A percentile compares a stretch with the other conserved stretches of the same genome.
These are phyloP conservation scores for Venturia nashicola DNA, from an alignment of 2,329 filamentous ascomycete species.

Conservation along the genomic window DNA sequence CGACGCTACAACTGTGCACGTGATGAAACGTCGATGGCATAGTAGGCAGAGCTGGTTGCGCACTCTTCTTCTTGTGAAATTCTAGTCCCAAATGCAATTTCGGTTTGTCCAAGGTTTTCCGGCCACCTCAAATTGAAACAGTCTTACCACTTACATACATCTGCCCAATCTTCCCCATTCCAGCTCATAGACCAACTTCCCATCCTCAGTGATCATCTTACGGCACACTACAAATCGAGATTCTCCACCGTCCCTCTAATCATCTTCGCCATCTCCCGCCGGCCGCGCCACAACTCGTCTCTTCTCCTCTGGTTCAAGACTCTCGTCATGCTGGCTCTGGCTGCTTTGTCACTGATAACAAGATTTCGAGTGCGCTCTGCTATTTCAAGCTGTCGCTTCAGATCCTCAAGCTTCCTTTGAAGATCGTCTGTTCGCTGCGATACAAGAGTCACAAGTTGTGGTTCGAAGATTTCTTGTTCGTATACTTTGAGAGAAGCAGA, in stretches of 20 bases:
- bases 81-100: too few species aligned
- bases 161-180: background rate
- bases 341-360: background rate
- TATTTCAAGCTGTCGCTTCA: background rate
- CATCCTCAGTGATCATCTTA: background rate
- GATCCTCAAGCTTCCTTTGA: background rate
- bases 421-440: background rate
- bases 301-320: slow-evolving; percentile 4
- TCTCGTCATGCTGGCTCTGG: background rate
- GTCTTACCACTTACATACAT: background rate
- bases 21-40: background rate
- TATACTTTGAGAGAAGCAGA: slow-evolving; percentile 1
- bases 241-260: background rate
- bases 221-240: background rate
- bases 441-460: background rate
- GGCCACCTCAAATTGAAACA: background rate
- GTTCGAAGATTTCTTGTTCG: slow-evolving; percentile 5
- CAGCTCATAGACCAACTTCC: background rate
- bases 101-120: too few species aligned
- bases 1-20: background rate
- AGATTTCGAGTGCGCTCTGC: background rate
- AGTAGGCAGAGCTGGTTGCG: too few species aligned
- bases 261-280: background rate
- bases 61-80: too few species aligned
- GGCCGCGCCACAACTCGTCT: slow-evolving; percentile 3